Evolutionary conservation across 176 grass and related monocot species (phyloP), one percentile per base, ranked within the genome.

Genomic region (Stipa capillata): DNA sequence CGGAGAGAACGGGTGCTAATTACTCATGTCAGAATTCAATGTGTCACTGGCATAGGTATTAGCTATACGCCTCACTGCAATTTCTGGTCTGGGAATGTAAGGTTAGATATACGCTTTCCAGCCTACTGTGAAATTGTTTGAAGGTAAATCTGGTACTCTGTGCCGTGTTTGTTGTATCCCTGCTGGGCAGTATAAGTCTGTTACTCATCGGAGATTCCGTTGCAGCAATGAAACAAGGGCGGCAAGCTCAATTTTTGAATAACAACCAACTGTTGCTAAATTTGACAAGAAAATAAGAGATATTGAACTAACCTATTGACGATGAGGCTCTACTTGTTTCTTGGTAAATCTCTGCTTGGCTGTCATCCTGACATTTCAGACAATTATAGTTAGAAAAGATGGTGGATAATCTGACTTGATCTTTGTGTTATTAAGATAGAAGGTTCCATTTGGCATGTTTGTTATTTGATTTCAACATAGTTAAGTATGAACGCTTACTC

Each of bases 11-110:
- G 65, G 91, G 68, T 51, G 63, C 27, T 27, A 55, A 84, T 77
- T 60, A 32, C 25, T 80, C 9, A 1, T 90, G 88, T 84, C 62
- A 64, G 34, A 86, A 81, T 76, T 41, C 40, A 32, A 74, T 42
- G n/a, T 91, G 88, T 69, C 83, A 74, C 15, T 86, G 79, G 85
- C 85, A 91, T 59, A 90, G 91, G 91, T 93, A 92, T 80, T 43
- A 65, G 40, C 14, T 60, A 39, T 65, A 81, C 12, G 23, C 33
- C 61, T 78, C 70, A 54, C 32, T 81, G 69, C 62, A 69, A 52
- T 41, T 59, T 56, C 52, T 54, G 14, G 65, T 24, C 55, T 16
- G 6, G 53, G 73, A 78, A 45, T 40, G 54, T 21, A 37, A 48
- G 39, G 79, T 35, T 87, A 73, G 32, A n/a, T n/a, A n/a, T n/a